Base-by-base conservation (phyloP, 2,329 filamentous ascomycete genomes). In the Cercospora nicotianae region DNA sequence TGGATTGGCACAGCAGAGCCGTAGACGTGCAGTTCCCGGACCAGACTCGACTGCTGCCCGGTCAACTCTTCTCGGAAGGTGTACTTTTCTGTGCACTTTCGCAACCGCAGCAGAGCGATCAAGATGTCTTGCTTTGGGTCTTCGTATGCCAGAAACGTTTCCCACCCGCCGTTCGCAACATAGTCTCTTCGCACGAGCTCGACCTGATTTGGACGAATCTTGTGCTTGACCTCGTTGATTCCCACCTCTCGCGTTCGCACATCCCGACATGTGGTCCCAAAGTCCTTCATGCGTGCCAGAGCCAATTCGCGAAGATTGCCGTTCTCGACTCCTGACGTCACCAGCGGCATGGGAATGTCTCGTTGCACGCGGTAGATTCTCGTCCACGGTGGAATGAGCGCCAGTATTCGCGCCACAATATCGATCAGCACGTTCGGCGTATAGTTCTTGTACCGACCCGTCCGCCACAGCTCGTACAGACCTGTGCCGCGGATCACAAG, bases 271-370 rank as follows among this genome's bases (percentile, higher is more conserved):
- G 92, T 93, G 0, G 95, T 99, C 60, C 96, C 96, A 74, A 99
- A 98, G 79, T 99, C 95, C 80, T 97, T 97, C 96, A 99, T 99
- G 23, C 95, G 87, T n/a, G 94, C 93, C 65, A 99, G 83, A 0
- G 95, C 94, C 60, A 99, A 84, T 80, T 99, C 95, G 70, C 95
- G 89, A 45, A 99, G 83, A 78, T 99, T 99, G 69, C 95, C 95
- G 74, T 99, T 99, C 81, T 99, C 95, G 0, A 99, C 95, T 48
- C 95, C 95, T 0, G 94, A 96, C 0, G 95, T 98, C n/a, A 99
- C 96, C 26, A 99, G 86, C 0, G 95, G 95, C 95, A 99, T 99
- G n/a, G 95, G 95, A 67, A 99, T 99, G 81, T 99, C 95, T 79
- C 95, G 89, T 83, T 99, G 95, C 0, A 99, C 95, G 68, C 95